Evolutionary conservation across 768 basidiomycete genomes (phyloP).

Genomic region (Agrocybe praecox): DNA sequence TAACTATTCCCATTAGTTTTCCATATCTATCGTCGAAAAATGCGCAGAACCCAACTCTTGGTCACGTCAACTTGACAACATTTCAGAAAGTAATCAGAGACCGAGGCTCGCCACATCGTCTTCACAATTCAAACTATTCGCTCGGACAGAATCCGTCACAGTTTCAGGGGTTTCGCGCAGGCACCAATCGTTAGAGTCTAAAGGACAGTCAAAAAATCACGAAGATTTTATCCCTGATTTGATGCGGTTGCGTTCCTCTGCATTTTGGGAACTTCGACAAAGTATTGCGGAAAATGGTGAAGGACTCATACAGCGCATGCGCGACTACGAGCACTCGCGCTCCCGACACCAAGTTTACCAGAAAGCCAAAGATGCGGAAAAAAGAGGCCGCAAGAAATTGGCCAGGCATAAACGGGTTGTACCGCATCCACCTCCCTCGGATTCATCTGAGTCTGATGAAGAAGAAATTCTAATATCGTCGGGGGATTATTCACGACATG

Average conservation of each 20-base stretch:
- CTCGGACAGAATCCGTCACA: slow-evolving; percentile 18
- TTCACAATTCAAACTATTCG: slow-evolving; percentile 49
- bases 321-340: slow-evolving; percentile 63
- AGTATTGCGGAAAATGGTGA: slow-evolving; percentile 68
- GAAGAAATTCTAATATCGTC: slow-evolving; percentile 63
- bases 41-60: not conserved
- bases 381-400: slow-evolving; percentile 44
- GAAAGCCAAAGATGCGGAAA: slow-evolving; percentile 40
- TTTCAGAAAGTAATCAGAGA: slow-evolving; percentile 4
- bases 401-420: slow-evolving; percentile 14
- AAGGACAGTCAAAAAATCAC: slow-evolving; percentile 7
- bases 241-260: slow-evolving; percentile 46
- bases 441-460: slow-evolving; percentile 45
- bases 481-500: slow-evolving; percentile 30
- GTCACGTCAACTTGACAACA: slow-evolving; percentile 3
- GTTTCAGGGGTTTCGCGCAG: slow-evolving; percentile 6
- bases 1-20: not conserved
- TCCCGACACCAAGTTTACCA: slow-evolving; percentile 39
- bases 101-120: slow-evolving; percentile 49
- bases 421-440: slow-evolving; percentile 8
- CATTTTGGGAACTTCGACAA: slow-evolving; percentile 66
- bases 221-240: slow-evolving; percentile 33
- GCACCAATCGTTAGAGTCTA: slow-evolving; percentile 5
- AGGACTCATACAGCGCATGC: slow-evolving; percentile 71
- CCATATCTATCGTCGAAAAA: not conserved